Base-by-base conservation (phyloP, 805 yeast species). In the Yarrowia hollandica region DNA sequence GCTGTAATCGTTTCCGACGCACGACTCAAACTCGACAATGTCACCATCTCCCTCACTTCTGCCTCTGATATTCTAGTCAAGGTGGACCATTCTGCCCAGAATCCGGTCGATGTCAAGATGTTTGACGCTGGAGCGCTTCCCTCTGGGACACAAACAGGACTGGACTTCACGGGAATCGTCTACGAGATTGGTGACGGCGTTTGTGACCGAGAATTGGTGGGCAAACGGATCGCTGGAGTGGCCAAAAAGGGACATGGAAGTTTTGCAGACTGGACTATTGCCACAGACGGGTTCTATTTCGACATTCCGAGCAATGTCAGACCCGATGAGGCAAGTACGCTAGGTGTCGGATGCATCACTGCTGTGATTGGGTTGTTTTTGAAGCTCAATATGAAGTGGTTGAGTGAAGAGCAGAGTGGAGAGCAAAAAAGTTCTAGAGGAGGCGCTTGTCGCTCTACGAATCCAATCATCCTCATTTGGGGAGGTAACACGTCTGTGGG, bases 401-500 rank as follows among this genome's bases (percentile, higher is more conserved):
- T 8, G 16, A 31, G 14, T 5, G 26, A 11, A 14, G 34, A 18
- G 22, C 5, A 8, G 5, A n/a, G n/a, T 1, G 10, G n/a, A 1
- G 15, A 19, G 25, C 11, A 19, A n/a, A 10, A 19, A 7, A 18
- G 4, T 18, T 37, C 12, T 1, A 9, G 46, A n/a, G 8, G 5
- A 4, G 52, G 52, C 18, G 35, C 35, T 4, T 44, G 52, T 18
- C 12, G 35, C 18, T 25, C 15, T 14, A n/a, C 19, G 2, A 15
- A 28, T 1, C 52, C 34, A 1, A 44, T 44, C 11, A 10, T 48
- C 2, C 23, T 48, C 7, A 22, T 48, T 4, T 48, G 56, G 56
- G 56, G 56, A 19, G 56, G 41, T 15, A 48, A 48, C 56, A 26
- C 56, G 22, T 33, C 41, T 33, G 56, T 48, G 28, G 56, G 56